phyloP scores from a whole-genome alignment of 805 yeast species.

The Monosporozyma servazzii region DNA sequence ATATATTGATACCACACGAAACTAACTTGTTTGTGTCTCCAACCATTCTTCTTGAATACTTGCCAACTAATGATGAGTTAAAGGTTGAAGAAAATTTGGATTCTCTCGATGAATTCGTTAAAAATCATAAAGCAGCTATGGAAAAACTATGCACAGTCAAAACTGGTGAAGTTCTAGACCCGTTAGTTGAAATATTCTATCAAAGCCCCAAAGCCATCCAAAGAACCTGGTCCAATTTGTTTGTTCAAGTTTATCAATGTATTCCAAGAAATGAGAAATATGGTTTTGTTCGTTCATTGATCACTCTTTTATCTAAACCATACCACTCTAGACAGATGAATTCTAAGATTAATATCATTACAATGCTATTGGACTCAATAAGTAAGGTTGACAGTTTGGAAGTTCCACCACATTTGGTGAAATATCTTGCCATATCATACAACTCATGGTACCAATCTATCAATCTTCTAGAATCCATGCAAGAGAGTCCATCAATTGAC shows the following conservation, averaged over 20 bases:
- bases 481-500: slow-evolving; percentile 49
- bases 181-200: slow-evolving; percentile 73
- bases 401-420: slow-evolving; percentile 88
- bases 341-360: slow-evolving; percentile 76
- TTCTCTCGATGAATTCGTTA: slow-evolving; percentile 26
- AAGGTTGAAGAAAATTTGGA: slow-evolving; percentile 5
- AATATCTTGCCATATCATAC: slow-evolving; percentile 77
- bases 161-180: slow-evolving; percentile 55
- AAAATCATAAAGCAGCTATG: slow-evolving; percentile 25
- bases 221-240: slow-evolving; percentile 71
- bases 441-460: slow-evolving; percentile 89
- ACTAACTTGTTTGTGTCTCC: slow-evolving; percentile 47
- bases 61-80: slow-evolving; percentile 14
- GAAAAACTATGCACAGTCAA: slow-evolving; percentile 32
- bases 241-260: slow-evolving; percentile 70
- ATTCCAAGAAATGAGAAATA: slow-evolving; percentile 72
- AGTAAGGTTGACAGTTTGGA: slow-evolving; percentile 63
- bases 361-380: slow-evolving; percentile 76
- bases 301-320: slow-evolving; percentile 74
- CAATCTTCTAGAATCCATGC: slow-evolving; percentile 68
- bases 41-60: slow-evolving; percentile 8
- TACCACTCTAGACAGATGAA: slow-evolving; percentile 89
- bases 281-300: slow-evolving; percentile 75
- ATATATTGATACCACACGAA: slow-evolving; percentile 37
- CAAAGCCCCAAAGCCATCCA: slow-evolving; percentile 74